Conservation (phyloP, 108 stramenopile genomes). For the Nitzschia putrida region DNA sequence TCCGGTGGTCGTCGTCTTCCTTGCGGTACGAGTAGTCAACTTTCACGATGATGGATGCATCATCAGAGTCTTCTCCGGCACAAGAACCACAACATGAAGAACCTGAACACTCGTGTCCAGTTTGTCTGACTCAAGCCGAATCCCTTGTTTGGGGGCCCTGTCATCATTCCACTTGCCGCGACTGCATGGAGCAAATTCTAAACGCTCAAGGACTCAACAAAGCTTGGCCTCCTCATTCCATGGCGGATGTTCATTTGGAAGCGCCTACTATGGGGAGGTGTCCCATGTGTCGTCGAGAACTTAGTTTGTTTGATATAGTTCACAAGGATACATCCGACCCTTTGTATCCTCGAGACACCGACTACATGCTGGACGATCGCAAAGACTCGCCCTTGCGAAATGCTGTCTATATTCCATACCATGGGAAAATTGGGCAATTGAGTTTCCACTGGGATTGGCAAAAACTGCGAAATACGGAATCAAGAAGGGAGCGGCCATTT, state of each 20-base stretch:
- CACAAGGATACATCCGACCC: conserved; percentile 16
- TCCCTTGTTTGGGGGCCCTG: conserved; percentile 25
- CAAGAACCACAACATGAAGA: background rate
- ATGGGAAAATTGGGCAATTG: conserved; percentile 27
- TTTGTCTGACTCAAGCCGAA: conserved; percentile 21
- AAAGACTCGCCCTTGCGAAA: conserved; percentile 7
- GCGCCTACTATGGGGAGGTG: conserved; percentile 48
- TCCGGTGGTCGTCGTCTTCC: too few relatives aligned
- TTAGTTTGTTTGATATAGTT: conserved; percentile 40
- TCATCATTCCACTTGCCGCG: conserved; percentile 25
- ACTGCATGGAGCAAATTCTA: conserved; percentile 39
- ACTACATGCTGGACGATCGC: background rate
- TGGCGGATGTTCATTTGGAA: conserved; percentile 26
- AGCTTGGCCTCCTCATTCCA: conserved; percentile 29
- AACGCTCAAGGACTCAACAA: conserved; percentile 23
- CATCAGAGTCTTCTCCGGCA: background rate
- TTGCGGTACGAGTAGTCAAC: too few relatives aligned
- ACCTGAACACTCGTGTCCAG: conserved; percentile 20
- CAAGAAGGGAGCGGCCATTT: conserved; percentile 19
- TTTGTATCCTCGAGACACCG: conserved; percentile 24
- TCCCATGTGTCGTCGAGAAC: conserved; percentile 40
- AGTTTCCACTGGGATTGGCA: conserved; percentile 45
- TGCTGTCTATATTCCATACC: conserved; percentile 30
- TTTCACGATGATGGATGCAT: background rate
- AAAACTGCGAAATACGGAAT: conserved; percentile 3